Conservation (phyloP, 1,139 yeast genomes). For the Protomyces lactucae-debilis region DNA sequence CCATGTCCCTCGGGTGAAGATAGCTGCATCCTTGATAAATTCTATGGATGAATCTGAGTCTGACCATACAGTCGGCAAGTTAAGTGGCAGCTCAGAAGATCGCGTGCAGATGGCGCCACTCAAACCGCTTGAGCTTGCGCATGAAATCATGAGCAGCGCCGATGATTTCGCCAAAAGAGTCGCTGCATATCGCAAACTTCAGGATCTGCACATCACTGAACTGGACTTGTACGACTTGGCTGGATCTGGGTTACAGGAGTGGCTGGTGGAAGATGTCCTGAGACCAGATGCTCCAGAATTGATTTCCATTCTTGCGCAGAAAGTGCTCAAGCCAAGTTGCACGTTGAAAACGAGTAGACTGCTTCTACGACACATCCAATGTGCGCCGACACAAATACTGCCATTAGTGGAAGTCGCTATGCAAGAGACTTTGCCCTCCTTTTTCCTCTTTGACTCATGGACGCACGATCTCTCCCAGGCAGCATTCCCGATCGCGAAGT, state of each 20-base stretch:
- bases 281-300: not conserved
- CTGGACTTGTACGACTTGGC: not conserved
- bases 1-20: too few relatives aligned
- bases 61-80: too few relatives aligned
- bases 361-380: not conserved
- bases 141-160: too few relatives aligned
- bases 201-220: too few relatives aligned
- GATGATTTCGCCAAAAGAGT: too few relatives aligned
- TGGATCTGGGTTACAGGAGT: not conserved
- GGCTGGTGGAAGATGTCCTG: not conserved
- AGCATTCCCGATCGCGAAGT: not conserved
- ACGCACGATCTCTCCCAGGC: not conserved
- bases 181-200: too few relatives aligned
- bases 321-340: not conserved
- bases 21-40: too few relatives aligned
- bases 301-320: not conserved
- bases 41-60: too few relatives aligned
- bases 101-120: too few relatives aligned
- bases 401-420: not conserved
- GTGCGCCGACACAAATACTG: not conserved
- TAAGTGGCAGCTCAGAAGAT: too few relatives aligned
- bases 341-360: not conserved
- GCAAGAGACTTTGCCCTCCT: not conserved
- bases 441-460: not conserved
- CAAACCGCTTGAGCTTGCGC: too few relatives aligned